A percentile compares a stretch with the other conserved stretches of the same genome.
Evolutionary conservation across 768 basidiomycete species (phyloP).

Genomic region (Mycena amicta): DNA sequence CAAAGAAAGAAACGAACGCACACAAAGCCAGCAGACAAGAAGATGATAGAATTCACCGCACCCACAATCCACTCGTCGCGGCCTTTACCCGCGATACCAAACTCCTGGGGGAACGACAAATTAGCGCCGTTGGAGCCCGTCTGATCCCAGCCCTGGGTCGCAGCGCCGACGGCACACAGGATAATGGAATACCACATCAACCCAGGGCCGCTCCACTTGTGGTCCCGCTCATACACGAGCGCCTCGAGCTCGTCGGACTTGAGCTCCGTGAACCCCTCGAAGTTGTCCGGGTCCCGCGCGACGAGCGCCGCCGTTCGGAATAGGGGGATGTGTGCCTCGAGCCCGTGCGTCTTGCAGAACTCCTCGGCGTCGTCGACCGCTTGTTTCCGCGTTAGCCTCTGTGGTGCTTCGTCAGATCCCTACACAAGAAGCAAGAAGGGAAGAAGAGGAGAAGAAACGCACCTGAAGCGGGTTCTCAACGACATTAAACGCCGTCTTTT

Average conservation of each 20-base stretch:
- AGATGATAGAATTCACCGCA: conserved; percentile 62
- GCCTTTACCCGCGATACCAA: conserved; percentile 12
- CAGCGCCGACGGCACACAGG: conserved; percentile 58
- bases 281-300: conserved; percentile 48
- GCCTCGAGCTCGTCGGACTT: conserved; percentile 24
- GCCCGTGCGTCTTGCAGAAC: not conserved
- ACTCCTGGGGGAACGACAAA: conserved; percentile 51
- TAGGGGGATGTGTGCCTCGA: conserved; percentile 17
- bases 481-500: not conserved
- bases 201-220: conserved; percentile 27
- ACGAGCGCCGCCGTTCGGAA: conserved; percentile 42
- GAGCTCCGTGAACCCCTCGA: conserved; percentile 30
- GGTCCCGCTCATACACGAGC: conserved; percentile 9
- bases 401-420: too few relatives aligned
- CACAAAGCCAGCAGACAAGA: conserved; percentile 49
- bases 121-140: conserved; percentile 68
- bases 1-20: conserved; percentile 44
- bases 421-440: not conserved
- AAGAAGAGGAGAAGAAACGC: not conserved
- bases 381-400: conserved; percentile 1
- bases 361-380: conserved; percentile 9
- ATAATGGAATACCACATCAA: conserved; percentile 41
- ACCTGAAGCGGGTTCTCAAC: conserved; percentile 8
- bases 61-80: conserved; percentile 77
- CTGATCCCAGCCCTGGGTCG: conserved; percentile 68